These are phyloP conservation scores for Leccinum fibrillosum DNA, from an alignment of 768 basidiomycete genomes.

Conservation along the genomic window DNA sequence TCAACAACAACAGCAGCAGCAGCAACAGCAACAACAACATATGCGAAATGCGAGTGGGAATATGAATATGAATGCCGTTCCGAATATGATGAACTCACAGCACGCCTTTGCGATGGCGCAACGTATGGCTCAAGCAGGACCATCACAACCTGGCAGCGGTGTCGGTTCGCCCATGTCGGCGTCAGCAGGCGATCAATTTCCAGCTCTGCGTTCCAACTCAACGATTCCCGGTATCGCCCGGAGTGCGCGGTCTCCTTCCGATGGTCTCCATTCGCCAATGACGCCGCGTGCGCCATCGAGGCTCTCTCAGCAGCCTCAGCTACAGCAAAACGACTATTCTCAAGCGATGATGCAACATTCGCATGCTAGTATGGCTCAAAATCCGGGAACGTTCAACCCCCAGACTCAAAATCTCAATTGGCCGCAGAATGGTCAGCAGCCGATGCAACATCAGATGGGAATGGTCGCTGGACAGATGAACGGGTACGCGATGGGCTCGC, in stretches of 20 bases:
- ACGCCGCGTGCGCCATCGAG: constrained; percentile 36
- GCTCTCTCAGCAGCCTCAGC: constrained; percentile 42
- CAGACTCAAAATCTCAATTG: constrained; percentile 42
- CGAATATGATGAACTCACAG: constrained; percentile 34
- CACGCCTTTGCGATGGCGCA: constrained; percentile 40
- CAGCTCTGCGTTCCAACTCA: constrained; percentile 54
- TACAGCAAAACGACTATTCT: constrained; percentile 45
- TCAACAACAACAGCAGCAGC: too few relatives aligned
- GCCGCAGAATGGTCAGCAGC: constrained; percentile 55
- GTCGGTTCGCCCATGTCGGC: constrained; percentile 43
- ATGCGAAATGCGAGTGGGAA: constrained; percentile 28
- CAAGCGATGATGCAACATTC: constrained; percentile 36
- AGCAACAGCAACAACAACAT: constrained; percentile 25
- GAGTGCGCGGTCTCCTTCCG: constrained; percentile 73
- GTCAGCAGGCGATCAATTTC: constrained; percentile 41
- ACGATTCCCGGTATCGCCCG: constrained; percentile 73
- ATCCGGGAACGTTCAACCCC: constrained; percentile 22
- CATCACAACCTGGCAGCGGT: constrained; percentile 26
- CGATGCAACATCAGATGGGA: constrained; percentile 39
- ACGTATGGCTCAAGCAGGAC: constrained; percentile 41
- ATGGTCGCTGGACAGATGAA: constrained; percentile 37
- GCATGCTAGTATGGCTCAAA: constrained; percentile 32
- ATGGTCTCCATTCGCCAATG: constrained; percentile 46
- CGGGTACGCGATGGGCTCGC: constrained; percentile 34
- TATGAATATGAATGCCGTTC: constrained; percentile 23